Evolutionary conservation across 805 yeast species (phyloP).

Genomic region (Yarrowia osloensis): DNA sequence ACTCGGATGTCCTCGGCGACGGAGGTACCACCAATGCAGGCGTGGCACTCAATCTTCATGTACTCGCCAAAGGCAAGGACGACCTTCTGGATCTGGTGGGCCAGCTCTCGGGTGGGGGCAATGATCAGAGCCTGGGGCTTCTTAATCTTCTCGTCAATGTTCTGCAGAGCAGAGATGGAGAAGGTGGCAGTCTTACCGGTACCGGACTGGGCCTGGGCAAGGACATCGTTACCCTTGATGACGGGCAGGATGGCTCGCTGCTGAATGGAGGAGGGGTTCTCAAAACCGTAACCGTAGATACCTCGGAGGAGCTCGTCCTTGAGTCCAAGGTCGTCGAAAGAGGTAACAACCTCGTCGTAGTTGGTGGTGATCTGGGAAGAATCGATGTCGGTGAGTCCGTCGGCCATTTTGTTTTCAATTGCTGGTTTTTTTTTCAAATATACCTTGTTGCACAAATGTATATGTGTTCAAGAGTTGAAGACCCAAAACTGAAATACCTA

Average conservation of each 20-base stretch:
- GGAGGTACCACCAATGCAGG: conserved; percentile 92
- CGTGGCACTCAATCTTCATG: conserved; percentile 82
- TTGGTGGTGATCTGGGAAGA: conserved; percentile 50
- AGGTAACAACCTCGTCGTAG: conserved; percentile 85
- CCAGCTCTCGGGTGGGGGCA: conserved; percentile 96
- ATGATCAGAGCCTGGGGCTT: conserved; percentile 87
- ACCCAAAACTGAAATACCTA: conserved; percentile 30
- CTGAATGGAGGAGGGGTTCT: conserved; percentile 95
- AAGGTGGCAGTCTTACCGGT: conserved; percentile 99
- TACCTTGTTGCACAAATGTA: conserved; percentile 26
- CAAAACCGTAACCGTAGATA: conserved; percentile 87
- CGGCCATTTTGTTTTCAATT: conserved; percentile 28
- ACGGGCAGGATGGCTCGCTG: conserved; percentile 96
- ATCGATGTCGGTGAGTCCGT: conserved; percentile 30
- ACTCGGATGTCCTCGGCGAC: conserved; percentile 78
- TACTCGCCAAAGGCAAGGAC: conserved; percentile 83
- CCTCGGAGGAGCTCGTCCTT: conserved; percentile 53
- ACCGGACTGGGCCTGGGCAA: conserved; percentile 99
- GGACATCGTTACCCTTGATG: conserved; percentile 89
- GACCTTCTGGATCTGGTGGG: conserved; percentile 88
- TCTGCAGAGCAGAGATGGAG: conserved; percentile 89
- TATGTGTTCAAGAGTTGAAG: conserved; percentile 29
- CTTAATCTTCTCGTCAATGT: conserved; percentile 68
- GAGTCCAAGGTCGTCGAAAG: conserved; percentile 74
- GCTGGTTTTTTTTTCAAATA: conserved; percentile 10